Base-by-base conservation (phyloP, 2,329 filamentous ascomycete genomes). In the Phialophora macrospora region DNA sequence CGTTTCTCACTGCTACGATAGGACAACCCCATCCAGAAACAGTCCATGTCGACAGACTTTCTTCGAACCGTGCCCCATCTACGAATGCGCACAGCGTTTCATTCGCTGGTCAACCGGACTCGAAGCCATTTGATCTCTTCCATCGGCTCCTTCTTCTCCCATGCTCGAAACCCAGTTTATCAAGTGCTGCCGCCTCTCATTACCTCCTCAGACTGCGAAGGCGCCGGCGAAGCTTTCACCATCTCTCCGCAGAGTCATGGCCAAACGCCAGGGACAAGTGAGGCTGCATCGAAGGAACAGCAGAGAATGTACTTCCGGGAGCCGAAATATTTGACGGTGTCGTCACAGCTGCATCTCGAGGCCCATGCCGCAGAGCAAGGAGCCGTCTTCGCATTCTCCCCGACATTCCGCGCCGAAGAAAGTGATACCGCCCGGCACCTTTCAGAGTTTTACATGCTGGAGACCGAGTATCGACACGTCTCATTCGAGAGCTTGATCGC, bases 361-460 rank as follows among this genome's bases (percentile, higher is more conserved):
- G 93, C 95, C 3, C 85, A 97, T 64, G 89, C 93, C 0, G 93
- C 96, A 73, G 89, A 93, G 22, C 84, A 97, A 32, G 92, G 92
- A 46, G 92, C 90, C 72, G 95, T 98, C 7, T 99, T 95, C 93
- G 91, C 93, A 1, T 80, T 99, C 11, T 95, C 93, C 4, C 95
- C 95, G 2, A 96, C 93, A 0, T 99, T 99, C 75, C 88, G 95
- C 44, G 95, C 95, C 3, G 95, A 97, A 77, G 89, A 88, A 75
- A 97, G 93, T 78, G 93, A 98, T 74, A 98, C 95, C 0, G 89
- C 93, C 5, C 88, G 95, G 30, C 95, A 99, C 78, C 82, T 99
- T 67, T 97, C 92, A 80, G 95, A 99, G 75, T 98, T 99, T 74
- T 98, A 98, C 80, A 98, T 99, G 95, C 85, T 99, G 2, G 95